phyloP scores from a whole-genome alignment of 208 protist genomes.

The Crithidia expoeki region DNA sequence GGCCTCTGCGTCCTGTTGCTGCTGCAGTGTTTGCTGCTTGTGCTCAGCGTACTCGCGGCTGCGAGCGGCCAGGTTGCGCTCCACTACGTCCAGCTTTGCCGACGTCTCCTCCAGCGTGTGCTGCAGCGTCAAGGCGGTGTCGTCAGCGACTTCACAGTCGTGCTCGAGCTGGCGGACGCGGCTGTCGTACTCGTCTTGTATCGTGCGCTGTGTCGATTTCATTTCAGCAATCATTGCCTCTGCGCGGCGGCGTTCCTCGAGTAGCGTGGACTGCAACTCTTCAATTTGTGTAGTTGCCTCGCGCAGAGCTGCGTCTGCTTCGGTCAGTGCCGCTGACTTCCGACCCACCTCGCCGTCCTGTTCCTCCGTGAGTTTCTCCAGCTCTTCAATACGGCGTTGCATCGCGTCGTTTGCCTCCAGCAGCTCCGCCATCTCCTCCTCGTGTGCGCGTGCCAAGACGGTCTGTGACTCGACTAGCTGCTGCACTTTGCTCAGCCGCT shows the following conservation, averaged over 20 bases:
- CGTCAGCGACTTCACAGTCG: constrained; percentile 33
- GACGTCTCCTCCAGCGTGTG: constrained; percentile 37
- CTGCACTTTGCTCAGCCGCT: constrained; percentile 63
- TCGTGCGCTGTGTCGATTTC: constrained; percentile 31
- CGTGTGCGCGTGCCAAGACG: constrained; percentile 50
- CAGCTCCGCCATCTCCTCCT: constrained; percentile 58
- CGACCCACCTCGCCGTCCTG: constrained; percentile 11
- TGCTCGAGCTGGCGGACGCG: constrained; percentile 44
- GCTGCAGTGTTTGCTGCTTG: constrained; percentile 21
- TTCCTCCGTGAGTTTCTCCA: constrained; percentile 24
- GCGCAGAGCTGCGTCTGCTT: constrained; percentile 38
- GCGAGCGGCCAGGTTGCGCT: constrained; percentile 16
- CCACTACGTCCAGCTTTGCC: constrained; percentile 18
- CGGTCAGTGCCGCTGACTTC: constrained; percentile 33
- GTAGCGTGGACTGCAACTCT: constrained; percentile 32
- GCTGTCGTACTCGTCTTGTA: constrained; percentile 50
- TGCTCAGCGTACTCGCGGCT: constrained; percentile 16
- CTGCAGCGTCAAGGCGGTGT: constrained; percentile 27
- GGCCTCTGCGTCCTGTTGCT: constrained; percentile 26
- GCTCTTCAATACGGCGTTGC: constrained; percentile 41
- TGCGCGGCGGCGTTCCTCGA: constrained; percentile 24
- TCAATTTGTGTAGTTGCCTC: constrained; percentile 39
- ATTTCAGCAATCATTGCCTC: constrained; percentile 31
- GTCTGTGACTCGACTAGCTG: constrained; percentile 64
- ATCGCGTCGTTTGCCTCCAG: constrained; percentile 50